Evolutionary conservation across 2,329 filamentous ascomycete species (phyloP).

Genomic region (Alternaria ventricosa): DNA sequence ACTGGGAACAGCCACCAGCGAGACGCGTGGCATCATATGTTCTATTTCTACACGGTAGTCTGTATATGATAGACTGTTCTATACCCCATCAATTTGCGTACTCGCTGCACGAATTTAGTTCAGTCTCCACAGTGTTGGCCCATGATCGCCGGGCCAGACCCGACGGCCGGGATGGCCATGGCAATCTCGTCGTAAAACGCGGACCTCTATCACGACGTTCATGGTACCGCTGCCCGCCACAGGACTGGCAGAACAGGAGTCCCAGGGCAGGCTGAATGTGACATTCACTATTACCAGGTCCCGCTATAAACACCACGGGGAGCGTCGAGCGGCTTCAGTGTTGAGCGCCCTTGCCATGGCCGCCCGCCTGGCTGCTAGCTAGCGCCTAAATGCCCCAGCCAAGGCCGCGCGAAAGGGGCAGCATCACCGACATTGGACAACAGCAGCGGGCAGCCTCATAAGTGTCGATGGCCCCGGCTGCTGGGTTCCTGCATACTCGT

Average conservation of each 20-base stretch:
- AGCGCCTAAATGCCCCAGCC: slow-evolving; percentile 30
- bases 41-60: neutral
- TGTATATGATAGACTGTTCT: slow-evolving; percentile 2
- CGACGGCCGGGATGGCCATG: slow-evolving; percentile 7
- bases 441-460: slow-evolving; percentile 16
- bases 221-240: neutral
- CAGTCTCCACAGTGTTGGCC: slow-evolving; percentile 5
- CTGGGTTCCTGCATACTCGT: slow-evolving; percentile 1
- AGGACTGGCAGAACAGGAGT: neutral
- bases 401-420: slow-evolving; percentile 33
- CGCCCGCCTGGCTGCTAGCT: slow-evolving; percentile 13
- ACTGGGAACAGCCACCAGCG: slow-evolving; percentile 9
- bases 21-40: neutral
- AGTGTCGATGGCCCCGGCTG: slow-evolving; percentile 18
- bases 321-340: neutral
- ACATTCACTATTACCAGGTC: neutral
- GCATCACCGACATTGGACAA: slow-evolving; percentile 34
- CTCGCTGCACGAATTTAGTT: slow-evolving; percentile 2
- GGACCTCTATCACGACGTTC: neutral
- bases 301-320: neutral
- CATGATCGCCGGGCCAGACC: slow-evolving; percentile 14
- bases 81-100: slow-evolving; percentile 11
- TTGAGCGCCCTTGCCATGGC: slow-evolving; percentile 5
- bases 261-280: neutral
- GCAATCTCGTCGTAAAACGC: slow-evolving; percentile 1